Percentiles rank a stretch among this genome's conserved stretches.
These are phyloP conservation scores for Hydnomerulius pinastri DNA, from an alignment of 768 basidiomycete genomes.

Conservation along the genomic window DNA sequence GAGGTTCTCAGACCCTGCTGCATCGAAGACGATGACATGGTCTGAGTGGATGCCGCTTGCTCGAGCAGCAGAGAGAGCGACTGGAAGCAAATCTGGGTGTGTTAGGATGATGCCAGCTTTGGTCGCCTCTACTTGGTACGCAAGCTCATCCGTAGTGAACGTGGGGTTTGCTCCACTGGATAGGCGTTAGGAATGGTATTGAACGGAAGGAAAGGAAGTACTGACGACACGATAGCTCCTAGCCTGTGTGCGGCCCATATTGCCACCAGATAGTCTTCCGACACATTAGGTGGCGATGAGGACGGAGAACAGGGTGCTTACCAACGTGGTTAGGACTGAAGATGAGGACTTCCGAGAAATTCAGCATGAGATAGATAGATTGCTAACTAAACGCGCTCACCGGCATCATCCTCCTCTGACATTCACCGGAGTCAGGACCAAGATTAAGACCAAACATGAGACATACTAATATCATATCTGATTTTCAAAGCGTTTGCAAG, in stretches of 20 bases:
- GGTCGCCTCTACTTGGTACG: constrained; percentile 48
- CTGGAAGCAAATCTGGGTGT: constrained; percentile 43
- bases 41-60: constrained; percentile 41
- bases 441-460: background rate
- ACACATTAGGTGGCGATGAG: background rate
- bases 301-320: constrained; percentile 24
- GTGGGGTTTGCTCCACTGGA: constrained; percentile 56
- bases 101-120: constrained; percentile 47
- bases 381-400: constrained; percentile 15
- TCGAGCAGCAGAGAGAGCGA: constrained; percentile 45
- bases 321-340: constrained; percentile 66
- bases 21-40: constrained; percentile 43
- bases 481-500: constrained; percentile 32
- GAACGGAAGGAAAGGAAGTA: constrained; percentile 9
- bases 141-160: constrained; percentile 54
- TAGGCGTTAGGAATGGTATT: background rate
- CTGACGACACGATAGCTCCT: constrained; percentile 53
- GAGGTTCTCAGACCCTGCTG: background rate
- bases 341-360: constrained; percentile 44
- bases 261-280: constrained; percentile 49
- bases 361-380: background rate
- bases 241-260: constrained; percentile 53
- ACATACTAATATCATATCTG: constrained; percentile 33
- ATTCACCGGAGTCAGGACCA: background rate
- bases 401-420: constrained; percentile 32